A percentile compares a stretch with the other conserved stretches of the same genome.
These are phyloP conservation scores for Vitis cinerea DNA, from an alignment of 164 flowering plant genomes.

Conservation along the genomic window DNA sequence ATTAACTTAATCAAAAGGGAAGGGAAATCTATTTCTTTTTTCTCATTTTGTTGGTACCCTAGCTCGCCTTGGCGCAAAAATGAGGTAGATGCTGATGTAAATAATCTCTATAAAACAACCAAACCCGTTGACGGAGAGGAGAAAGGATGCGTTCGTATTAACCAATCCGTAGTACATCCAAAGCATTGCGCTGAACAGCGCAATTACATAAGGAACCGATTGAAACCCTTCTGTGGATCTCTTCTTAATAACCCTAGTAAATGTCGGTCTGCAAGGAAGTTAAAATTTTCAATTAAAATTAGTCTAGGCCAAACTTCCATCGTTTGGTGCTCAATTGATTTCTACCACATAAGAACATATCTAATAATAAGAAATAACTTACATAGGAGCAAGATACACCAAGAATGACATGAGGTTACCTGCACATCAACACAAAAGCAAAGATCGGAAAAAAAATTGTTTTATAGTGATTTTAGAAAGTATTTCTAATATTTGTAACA, in stretches of 20 bases:
- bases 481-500: too few relatives aligned
- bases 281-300: not conserved
- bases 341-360: not conserved
- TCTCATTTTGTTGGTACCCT: slow-evolving; percentile 24
- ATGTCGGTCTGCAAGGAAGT: slow-evolving; percentile 37
- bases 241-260: slow-evolving; percentile 37
- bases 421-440: not conserved
- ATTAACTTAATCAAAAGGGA: too few relatives aligned
- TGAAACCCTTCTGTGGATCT: slow-evolving; percentile 62
- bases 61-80: slow-evolving; percentile 36
- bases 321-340: not conserved
- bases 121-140: slow-evolving; percentile 41
- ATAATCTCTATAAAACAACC: slow-evolving; percentile 45
- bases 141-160: slow-evolving; percentile 29
- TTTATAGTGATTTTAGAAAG: too few relatives aligned
- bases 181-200: slow-evolving; percentile 47
- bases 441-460: too few relatives aligned
- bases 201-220: slow-evolving; percentile 49
- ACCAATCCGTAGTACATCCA: slow-evolving; percentile 53
- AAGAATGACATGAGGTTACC: slow-evolving; percentile 24
- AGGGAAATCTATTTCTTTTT: too few relatives aligned
- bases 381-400: slow-evolving; percentile 28
- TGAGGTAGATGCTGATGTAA: slow-evolving; percentile 36
- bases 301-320: too few relatives aligned
- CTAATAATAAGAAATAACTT: slow-evolving; percentile 4